Evolutionary conservation across 768 basidiomycete species (phyloP), one percentile per base, ranked within the genome.

Genomic region (Tephrocybe sp.): DNA sequence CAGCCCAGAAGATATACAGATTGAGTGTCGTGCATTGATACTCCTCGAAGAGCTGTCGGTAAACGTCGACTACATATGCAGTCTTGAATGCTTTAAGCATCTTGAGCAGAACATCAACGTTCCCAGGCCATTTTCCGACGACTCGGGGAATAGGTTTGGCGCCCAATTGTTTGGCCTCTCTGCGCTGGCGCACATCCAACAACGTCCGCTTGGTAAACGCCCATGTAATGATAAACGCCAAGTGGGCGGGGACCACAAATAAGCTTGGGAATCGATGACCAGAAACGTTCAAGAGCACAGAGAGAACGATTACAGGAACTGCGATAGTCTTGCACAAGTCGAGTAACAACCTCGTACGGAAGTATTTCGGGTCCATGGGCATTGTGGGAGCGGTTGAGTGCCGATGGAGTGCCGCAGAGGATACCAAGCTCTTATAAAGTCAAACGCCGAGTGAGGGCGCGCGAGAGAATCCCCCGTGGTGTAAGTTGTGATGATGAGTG

Each of bases 121-220:
- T 89, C n/a, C 87, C 87, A 3, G 85, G 87, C 84, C 84, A 87
- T 68, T 78, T 83, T 6, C 87, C 87, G 14, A 76, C 69, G 13
- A 87, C 79, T 16, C 74, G 68, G 3, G 83, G 83, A 42, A 85
- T 79, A 2, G 65, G 71, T 52, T 70, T 69, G 5, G 82, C 83
- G 5, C 77, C 76, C 12, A 83, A 64, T 30, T 69, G 73, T 10
- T 61, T 60, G 0, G 81, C 81, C 39, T 83, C 72, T 31, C 68
- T 66, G 16, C 54, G 56, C 45, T 83, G 79, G 1, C 57, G 50
- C 39, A 65, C 56, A 41, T 71, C 65, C 11, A 58, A 54, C 51
- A 74, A 69, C 13, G 66, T 56, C 3, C 70, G 65, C 52, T 72
- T 72, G 2, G 56, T 58, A 13, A 66, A 59, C 0, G 72, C 68